Conservation (phyloP, 2,329 filamentous ascomycete species). For the Fusarium equiseti region DNA sequence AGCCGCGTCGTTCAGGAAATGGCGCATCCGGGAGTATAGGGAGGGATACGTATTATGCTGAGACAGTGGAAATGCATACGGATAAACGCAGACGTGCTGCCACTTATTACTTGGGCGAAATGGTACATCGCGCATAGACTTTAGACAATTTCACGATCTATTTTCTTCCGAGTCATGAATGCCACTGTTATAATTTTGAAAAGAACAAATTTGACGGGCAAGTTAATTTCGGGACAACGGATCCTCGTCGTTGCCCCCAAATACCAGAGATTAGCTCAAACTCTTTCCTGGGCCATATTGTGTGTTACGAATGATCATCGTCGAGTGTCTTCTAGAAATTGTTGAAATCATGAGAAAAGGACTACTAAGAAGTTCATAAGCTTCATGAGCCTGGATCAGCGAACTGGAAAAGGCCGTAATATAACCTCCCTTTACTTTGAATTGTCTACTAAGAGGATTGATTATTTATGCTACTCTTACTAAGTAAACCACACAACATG, state of each 20-base stretch:
- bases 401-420: neutral
- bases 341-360: neutral
- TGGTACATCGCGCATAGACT: slow-evolving; percentile 27
- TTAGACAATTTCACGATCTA: slow-evolving; percentile 15
- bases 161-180: neutral
- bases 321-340: neutral
- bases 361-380: neutral
- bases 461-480: slow-evolving; percentile 28
- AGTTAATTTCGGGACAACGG: neutral
- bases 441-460: slow-evolving; percentile 21
- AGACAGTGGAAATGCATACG: neutral
- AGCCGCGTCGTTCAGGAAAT: slow-evolving; percentile 21
- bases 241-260: neutral
- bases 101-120: slow-evolving; percentile 20
- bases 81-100: slow-evolving; percentile 3
- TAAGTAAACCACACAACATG: slow-evolving; percentile 24
- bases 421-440: slow-evolving; percentile 17
- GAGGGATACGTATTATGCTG: slow-evolving; percentile 7
- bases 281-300: neutral
- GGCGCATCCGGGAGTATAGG: slow-evolving; percentile 44
- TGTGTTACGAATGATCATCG: neutral
- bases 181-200: neutral
- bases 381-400: neutral
- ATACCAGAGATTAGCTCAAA: neutral
- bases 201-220: neutral